phyloP scores from a whole-genome alignment of 345 rosid species.

The Eucalyptus rudis region DNA sequence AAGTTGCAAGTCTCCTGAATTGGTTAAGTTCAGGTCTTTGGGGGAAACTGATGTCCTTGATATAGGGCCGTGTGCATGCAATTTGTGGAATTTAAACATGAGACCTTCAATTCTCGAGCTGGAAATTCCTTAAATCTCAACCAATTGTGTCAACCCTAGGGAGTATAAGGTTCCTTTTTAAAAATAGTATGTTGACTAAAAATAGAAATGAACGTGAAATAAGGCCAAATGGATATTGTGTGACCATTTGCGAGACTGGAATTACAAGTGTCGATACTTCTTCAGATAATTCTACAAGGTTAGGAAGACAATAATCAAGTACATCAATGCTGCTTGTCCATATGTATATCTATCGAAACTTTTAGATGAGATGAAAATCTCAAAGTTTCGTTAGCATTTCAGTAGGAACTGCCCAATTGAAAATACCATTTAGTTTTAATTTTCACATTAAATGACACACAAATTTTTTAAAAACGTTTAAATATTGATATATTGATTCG shows the following conservation, averaged over 20 bases:
- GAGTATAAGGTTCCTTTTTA: background rate
- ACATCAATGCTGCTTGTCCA: background rate
- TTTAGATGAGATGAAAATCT: background rate
- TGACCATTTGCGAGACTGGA: background rate
- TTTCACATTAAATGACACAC: background rate
- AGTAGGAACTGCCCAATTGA: background rate
- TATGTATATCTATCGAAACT: background rate
- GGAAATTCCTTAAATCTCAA: background rate
- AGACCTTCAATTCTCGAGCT: background rate
- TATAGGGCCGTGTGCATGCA: background rate
- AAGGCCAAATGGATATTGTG: background rate
- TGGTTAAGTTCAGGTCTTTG: background rate
- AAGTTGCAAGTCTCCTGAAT: background rate
- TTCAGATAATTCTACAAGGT: background rate
- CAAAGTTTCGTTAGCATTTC: background rate
- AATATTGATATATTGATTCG: background rate
- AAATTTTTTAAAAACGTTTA: background rate
- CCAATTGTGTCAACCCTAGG: background rate
- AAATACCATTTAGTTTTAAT: background rate
- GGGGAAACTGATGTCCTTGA: background rate
- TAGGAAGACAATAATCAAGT: background rate
- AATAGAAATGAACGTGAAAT: background rate
- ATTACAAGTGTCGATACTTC: background rate
- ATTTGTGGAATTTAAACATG: background rate
- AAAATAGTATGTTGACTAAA: background rate